phyloP scores from a whole-genome alignment of 768 basidiomycete genomes.

The Pleurotus tuber-regium region DNA sequence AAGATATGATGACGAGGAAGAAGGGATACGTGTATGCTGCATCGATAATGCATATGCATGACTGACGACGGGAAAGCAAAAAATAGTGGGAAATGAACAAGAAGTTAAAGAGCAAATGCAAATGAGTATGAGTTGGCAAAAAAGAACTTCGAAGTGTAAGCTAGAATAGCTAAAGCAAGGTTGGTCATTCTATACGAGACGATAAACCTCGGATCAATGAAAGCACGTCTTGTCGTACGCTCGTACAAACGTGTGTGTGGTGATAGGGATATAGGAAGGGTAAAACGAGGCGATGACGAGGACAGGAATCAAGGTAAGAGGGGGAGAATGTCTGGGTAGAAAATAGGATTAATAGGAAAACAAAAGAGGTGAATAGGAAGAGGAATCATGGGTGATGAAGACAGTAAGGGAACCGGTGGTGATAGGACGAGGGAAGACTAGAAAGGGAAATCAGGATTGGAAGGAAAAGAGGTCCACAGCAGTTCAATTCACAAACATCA shows the following conservation, averaged over 20 bases:
- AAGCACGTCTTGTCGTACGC: background rate
- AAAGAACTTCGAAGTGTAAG: too few relatives aligned
- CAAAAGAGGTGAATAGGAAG: background rate
- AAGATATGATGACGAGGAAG: background rate
- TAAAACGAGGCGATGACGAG: background rate
- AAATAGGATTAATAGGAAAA: background rate
- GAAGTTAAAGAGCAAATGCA: background rate
- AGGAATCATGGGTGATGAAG: background rate
- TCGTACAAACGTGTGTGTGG: constrained; percentile 6
- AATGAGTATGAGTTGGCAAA: background rate
- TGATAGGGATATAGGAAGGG: background rate
- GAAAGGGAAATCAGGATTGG: background rate
- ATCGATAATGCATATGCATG: background rate
- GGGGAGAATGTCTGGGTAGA: background rate
- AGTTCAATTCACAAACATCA: too few relatives aligned
- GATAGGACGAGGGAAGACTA: background rate
- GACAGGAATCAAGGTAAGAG: background rate
- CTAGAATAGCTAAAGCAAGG: too few relatives aligned
- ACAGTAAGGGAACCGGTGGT: background rate
- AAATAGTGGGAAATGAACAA: background rate
- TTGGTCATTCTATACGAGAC: background rate
- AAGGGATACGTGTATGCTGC: background rate
- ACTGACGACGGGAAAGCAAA: background rate
- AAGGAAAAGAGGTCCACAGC: background rate
- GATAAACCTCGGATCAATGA: constrained; percentile 8